Evolutionary conservation across 768 basidiomycete species (phyloP).

Genomic region (Mycena leptocephala): DNA sequence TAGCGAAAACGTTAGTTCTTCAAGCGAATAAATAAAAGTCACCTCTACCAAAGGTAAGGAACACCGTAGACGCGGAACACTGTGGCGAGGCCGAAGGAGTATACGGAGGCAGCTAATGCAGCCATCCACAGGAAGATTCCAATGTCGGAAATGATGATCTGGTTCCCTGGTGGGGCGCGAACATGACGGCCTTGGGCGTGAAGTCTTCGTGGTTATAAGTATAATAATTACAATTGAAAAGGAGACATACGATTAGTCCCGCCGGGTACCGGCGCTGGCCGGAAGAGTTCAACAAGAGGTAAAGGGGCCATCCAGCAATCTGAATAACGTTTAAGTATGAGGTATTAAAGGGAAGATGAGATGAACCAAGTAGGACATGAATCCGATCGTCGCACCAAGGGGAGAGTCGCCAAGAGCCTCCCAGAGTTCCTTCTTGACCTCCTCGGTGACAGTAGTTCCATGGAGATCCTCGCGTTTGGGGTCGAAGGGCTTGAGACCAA

Average conservation of each 20-base stretch:
- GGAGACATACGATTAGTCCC: conserved; percentile 82
- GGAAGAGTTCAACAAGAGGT: conserved; percentile 87
- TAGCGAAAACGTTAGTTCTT: conserved; percentile 39
- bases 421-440: conserved; percentile 81
- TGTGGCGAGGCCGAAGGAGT: conserved; percentile 75
- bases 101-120: conserved; percentile 69
- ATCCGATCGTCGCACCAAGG: conserved; percentile 71
- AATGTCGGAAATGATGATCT: conserved; percentile 88
- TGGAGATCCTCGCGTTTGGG: conserved; percentile 75
- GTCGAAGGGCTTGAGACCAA: conserved; percentile 77
- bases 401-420: conserved; percentile 96
- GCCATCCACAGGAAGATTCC: conserved; percentile 85
- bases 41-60: conserved; percentile 88
- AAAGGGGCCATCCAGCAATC: conserved; percentile 90
- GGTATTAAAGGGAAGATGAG: background rate
- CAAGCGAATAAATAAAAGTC: background rate
- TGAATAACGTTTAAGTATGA: conserved; percentile 42
- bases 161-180: conserved; percentile 87
- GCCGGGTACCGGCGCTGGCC: conserved; percentile 88
- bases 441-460: conserved; percentile 76
- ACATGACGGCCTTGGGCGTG: conserved; percentile 84
- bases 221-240: background rate
- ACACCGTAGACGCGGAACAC: conserved; percentile 88
- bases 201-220: conserved; percentile 66
- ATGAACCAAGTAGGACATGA: conserved; percentile 75